Percentiles rank a stretch among this genome's conserved stretches.
Conservation (phyloP, 2,329 filamentous ascomycete species). For the Phaeosphaeriaceae sp. region DNA sequence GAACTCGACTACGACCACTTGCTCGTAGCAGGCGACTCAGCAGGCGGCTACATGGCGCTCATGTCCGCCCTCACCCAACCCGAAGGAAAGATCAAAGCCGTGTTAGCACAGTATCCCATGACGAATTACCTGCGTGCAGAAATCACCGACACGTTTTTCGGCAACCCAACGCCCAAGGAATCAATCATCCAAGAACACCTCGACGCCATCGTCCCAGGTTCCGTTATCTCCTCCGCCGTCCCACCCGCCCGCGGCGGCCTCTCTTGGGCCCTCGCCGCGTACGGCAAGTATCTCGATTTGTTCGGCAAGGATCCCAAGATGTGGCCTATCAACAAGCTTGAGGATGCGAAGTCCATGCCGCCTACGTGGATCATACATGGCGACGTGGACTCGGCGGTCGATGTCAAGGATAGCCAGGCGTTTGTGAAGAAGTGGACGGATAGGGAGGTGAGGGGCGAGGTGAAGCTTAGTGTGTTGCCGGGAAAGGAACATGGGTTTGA, state of each 20-base stretch:
- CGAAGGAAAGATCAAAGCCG: constrained; percentile 27
- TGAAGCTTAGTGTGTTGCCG: constrained; percentile 26
- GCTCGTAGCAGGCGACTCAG: constrained; percentile 47
- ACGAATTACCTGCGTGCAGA: constrained; percentile 20
- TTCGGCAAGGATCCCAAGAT: constrained; percentile 34
- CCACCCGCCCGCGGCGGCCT: constrained; percentile 29
- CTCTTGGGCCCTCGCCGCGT: constrained; percentile 23
- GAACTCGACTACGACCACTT: constrained; percentile 35
- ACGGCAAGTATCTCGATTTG: constrained; percentile 34
- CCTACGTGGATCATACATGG: constrained; percentile 45
- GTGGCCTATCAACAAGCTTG: constrained; percentile 36
- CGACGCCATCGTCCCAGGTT: constrained; percentile 20
- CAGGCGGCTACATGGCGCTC: constrained; percentile 50
- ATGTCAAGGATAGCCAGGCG: constrained; percentile 28
- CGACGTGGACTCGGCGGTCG: constrained; percentile 35
- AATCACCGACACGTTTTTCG: constrained; percentile 3
- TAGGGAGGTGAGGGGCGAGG: constrained; percentile 19
- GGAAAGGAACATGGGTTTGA: constrained; percentile 45
- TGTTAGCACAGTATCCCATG: constrained; percentile 41
- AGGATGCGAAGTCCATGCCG: constrained; percentile 30
- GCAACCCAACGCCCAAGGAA: constrained; percentile 13
- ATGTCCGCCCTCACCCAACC: constrained; percentile 37
- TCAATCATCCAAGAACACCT: constrained; percentile 33
- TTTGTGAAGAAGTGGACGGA: constrained; percentile 35
- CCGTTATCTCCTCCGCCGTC: constrained; percentile 22